phyloP scores from a whole-genome alignment of 768 basidiomycete species.

The Stropharia rugosoannulata region DNA sequence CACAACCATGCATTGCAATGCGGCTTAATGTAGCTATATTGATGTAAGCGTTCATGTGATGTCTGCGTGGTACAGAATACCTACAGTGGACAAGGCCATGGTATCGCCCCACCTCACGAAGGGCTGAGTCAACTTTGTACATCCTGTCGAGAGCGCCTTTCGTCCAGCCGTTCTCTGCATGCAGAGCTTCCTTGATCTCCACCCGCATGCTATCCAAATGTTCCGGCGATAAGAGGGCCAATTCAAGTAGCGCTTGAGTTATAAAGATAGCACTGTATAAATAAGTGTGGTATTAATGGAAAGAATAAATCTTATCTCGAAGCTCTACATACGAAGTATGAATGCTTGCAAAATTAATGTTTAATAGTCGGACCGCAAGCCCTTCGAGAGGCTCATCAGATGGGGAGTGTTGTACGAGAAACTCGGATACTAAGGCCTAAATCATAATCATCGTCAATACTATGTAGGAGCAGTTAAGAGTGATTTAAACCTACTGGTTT shows the following conservation, averaged over 20 bases:
- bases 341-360: slow-evolving; percentile 40
- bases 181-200: slow-evolving; percentile 31
- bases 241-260: slow-evolving; percentile 33
- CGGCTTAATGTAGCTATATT: slow-evolving; percentile 30
- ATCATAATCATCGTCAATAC: background rate
- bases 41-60: background rate
- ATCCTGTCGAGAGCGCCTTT: slow-evolving; percentile 31
- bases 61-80: background rate
- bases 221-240: slow-evolving; percentile 26
- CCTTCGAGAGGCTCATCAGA: slow-evolving; percentile 29
- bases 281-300: background rate
- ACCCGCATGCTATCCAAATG: slow-evolving; percentile 29
- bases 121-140: slow-evolving; percentile 33
- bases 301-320: background rate
- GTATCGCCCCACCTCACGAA: slow-evolving; percentile 33
- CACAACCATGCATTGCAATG: slow-evolving; percentile 23
- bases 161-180: slow-evolving; percentile 35
- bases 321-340: slow-evolving; percentile 32
- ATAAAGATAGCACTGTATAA: slow-evolving; percentile 31
- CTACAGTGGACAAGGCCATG: slow-evolving; percentile 35
- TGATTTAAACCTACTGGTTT: slow-evolving; percentile 22
- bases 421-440: slow-evolving; percentile 27
- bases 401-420: slow-evolving; percentile 26
- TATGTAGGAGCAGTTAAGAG: background rate
- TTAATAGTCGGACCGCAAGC: slow-evolving; percentile 33